Evolutionary conservation across 805 yeast species (phyloP).

Genomic region (Ogataea pilisensis): DNA sequence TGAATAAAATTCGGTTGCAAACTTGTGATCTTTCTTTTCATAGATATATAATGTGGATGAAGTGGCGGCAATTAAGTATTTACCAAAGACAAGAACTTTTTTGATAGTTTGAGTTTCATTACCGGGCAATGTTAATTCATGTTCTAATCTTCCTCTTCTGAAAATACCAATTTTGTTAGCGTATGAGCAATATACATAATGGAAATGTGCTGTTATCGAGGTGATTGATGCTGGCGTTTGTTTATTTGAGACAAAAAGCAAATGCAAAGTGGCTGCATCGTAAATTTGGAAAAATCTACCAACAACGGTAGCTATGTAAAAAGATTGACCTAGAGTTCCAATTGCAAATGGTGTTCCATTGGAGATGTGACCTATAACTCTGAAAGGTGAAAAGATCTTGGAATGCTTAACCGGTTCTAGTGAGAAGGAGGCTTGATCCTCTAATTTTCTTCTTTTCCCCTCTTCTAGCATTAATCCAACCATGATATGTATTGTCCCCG

Average conservation of each 20-base stretch:
- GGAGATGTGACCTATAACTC: slow-evolving; percentile 87
- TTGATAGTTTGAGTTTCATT: slow-evolving; percentile 34
- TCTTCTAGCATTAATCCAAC: slow-evolving; percentile 4
- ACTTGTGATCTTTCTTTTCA: slow-evolving; percentile 36
- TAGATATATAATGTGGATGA: slow-evolving; percentile 28
- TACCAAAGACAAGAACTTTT: slow-evolving; percentile 68
- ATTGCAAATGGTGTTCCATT: slow-evolving; percentile 81
- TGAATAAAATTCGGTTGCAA: slow-evolving; percentile 65
- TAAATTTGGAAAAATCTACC: slow-evolving; percentile 89
- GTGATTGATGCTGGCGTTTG: slow-evolving; percentile 71
- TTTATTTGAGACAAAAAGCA: slow-evolving; percentile 78
- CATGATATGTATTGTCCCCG: neutral
- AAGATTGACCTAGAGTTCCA: slow-evolving; percentile 84
- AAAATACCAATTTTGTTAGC: slow-evolving; percentile 70
- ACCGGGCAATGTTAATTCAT: slow-evolving; percentile 30
- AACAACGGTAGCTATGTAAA: slow-evolving; percentile 83
- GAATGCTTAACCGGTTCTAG: slow-evolving; percentile 34
- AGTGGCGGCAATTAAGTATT: slow-evolving; percentile 59
- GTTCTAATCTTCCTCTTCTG: slow-evolving; percentile 71
- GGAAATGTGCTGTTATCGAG: slow-evolving; percentile 74
- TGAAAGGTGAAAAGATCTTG: slow-evolving; percentile 76
- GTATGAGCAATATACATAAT: slow-evolving; percentile 75
- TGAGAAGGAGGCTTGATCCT: neutral
- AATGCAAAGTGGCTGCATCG: slow-evolving; percentile 81
- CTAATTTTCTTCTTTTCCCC: slow-evolving; percentile 11